Percentiles rank a stretch among this genome's conserved stretches.
Conservation (phyloP, 176 grass and related monocot genomes). For the Alloteropsis semialata region DNA sequence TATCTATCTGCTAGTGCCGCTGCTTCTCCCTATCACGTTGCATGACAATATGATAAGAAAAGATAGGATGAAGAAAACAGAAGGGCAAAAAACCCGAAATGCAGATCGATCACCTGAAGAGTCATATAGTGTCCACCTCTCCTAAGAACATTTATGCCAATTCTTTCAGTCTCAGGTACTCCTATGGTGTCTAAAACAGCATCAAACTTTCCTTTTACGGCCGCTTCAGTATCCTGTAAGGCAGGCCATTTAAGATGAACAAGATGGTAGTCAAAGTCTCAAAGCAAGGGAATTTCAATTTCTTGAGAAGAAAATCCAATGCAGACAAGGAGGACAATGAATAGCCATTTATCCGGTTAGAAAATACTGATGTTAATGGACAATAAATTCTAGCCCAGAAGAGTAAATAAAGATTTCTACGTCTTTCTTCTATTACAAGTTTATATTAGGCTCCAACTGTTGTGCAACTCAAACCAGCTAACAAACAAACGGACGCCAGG, state of each 20-base stretch:
- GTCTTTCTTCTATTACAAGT: not conserved
- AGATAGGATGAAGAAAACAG: not conserved
- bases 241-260: not conserved
- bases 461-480: not conserved
- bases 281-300: not conserved
- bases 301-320: not conserved
- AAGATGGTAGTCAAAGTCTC: not conserved
- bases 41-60: constrained; percentile 11
- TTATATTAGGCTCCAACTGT: not conserved
- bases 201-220: constrained; percentile 85
- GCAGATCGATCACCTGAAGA: constrained; percentile 68
- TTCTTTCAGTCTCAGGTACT: constrained; percentile 83
- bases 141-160: constrained; percentile 76
- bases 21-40: constrained; percentile 70
- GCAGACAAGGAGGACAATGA: not conserved
- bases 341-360: not conserved
- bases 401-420: constrained; percentile 6
- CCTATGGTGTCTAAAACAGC: constrained; percentile 94
- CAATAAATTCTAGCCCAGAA: constrained; percentile 6
- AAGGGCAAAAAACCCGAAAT: not conserved
- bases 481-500: not conserved
- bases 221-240: constrained; percentile 73
- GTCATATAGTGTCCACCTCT: constrained; percentile 98
- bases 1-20: constrained; percentile 83
- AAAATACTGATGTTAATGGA: not conserved